Base-by-base conservation (phyloP, 202 grass and related monocot genomes). In the Carex arenaria region DNA sequence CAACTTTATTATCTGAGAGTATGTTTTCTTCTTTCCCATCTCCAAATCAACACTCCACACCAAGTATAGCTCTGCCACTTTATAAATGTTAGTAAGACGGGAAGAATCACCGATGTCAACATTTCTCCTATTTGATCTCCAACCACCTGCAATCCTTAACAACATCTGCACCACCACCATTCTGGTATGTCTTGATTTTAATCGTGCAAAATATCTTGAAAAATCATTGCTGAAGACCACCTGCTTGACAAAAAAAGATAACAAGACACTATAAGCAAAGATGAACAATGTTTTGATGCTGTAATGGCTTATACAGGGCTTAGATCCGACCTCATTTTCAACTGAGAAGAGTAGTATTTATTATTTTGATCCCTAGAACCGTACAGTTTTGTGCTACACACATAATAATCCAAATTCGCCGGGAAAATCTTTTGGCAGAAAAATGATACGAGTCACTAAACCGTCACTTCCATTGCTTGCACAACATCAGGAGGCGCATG, bases 201-300 rank as follows among this genome's bases (percentile, higher is more conserved):
- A 20, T 43, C 84, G 88, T 32, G 68, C 38, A 57, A 97, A 97
- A 22, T 89, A 93, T 56, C 85, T 93, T 70, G 83, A 90, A 51
- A 97, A 93, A 40, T 91, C 86, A n/a, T 97, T 89, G 38, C 94
- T 97, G 18, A 97, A 77, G 79, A 97, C 66, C 17, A 97, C 87
- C 94, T 97, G 82, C 60, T 23, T 62, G 60, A 26, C 4, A 62
- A 62, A 51, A 49, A 51, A 13, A 23, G 59, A 22, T 2, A 61
- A 1, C 56, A 60, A 20, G 0, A 17, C 18, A n/a, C 7, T 63
- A 26, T 26, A 10, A 26, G 61, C 7, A 63, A 26, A 63, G 7
- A 23, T 63, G 9, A 23, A 62, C 20, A 11, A 28, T 8, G n/a
- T 62, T 13, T 13, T 51, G 47, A 51, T 51, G 47, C 47, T 13